These are phyloP conservation scores for Coleophoma crateriformis DNA, from an alignment of 2,329 filamentous ascomycete genomes.

Conservation along the genomic window DNA sequence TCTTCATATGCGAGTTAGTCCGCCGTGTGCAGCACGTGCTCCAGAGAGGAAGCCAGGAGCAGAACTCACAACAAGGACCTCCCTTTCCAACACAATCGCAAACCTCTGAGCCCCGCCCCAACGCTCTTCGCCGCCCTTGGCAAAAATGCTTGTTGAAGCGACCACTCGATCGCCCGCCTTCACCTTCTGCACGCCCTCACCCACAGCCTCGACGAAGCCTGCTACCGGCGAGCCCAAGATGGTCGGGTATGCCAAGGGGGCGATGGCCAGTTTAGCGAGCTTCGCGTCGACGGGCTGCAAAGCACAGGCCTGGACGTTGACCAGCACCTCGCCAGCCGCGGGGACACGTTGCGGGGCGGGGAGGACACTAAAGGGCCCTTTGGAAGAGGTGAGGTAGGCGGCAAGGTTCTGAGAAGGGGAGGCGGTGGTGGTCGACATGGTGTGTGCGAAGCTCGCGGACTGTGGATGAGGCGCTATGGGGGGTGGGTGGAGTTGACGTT, in stretches of 20 bases:
- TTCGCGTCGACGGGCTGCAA: slow-evolving; percentile 31
- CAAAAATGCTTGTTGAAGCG: slow-evolving; percentile 2
- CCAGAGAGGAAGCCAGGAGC: too few species aligned
- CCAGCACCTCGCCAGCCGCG: slow-evolving; percentile 20
- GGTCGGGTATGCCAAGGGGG: slow-evolving; percentile 19
- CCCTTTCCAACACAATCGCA: slow-evolving; percentile 7
- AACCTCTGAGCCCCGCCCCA: slow-evolving; percentile 19
- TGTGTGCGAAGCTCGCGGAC: too few species aligned
- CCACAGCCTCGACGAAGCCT: slow-evolving; percentile 23
- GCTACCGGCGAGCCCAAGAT: slow-evolving; percentile 25
- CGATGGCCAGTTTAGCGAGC: slow-evolving; percentile 17
- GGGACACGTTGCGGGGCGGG: slow-evolving; percentile 28
- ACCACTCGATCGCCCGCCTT: slow-evolving; percentile 23
- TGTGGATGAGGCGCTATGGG: too few species aligned
- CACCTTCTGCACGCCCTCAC: slow-evolving; percentile 19
- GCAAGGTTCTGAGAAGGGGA: slow-evolving; percentile 1
- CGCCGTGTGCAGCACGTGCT: too few species aligned
- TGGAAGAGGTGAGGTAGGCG: slow-evolving; percentile 16
- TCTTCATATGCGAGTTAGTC: too few species aligned
- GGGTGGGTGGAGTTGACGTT: too few species aligned
- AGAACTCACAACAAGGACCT: slow-evolving; percentile 4
- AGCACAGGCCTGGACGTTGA: slow-evolving; percentile 26
- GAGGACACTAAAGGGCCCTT: slow-evolving; percentile 26
- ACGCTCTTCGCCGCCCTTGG: slow-evolving; percentile 3
- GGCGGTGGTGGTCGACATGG: too few species aligned